Percentiles rank a stretch among this genome's conserved stretches.
phyloP scores from a whole-genome alignment of 2,329 filamentous ascomycete species.

The Colletotrichum neosansevieriae region DNA sequence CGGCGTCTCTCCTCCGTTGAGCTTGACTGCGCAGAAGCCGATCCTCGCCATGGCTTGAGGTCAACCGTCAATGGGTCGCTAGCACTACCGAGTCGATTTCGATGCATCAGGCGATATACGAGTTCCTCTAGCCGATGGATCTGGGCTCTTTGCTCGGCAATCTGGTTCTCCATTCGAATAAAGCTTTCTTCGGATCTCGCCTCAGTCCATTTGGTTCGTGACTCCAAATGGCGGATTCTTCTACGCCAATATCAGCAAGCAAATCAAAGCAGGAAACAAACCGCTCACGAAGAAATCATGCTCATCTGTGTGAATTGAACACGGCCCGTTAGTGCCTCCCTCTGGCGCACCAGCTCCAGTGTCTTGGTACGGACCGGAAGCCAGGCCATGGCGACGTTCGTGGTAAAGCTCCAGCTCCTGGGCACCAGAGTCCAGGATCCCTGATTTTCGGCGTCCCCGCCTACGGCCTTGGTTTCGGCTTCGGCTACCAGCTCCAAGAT shows the following conservation, averaged over 20 bases:
- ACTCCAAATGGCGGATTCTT: constrained; percentile 52
- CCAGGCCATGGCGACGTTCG: constrained; percentile 59
- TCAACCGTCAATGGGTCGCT: constrained; percentile 30
- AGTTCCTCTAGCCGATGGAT: constrained; percentile 47
- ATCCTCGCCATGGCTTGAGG: constrained; percentile 25
- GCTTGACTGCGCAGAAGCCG: constrained; percentile 25
- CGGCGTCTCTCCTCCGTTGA: constrained; percentile 28
- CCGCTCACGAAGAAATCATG: constrained; percentile 58
- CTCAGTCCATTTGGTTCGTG: constrained; percentile 47
- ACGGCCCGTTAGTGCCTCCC: constrained; percentile 57
- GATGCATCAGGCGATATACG: constrained; percentile 45
- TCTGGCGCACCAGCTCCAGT: constrained; percentile 59
- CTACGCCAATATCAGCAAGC: constrained; percentile 38
- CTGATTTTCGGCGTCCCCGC: constrained; percentile 41
- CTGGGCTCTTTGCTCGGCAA: constrained; percentile 45
- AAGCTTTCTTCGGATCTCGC: constrained; percentile 46
- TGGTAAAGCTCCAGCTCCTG: constrained; percentile 52
- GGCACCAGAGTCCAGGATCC: constrained; percentile 54
- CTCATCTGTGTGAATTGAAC: constrained; percentile 63
- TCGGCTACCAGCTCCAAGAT: constrained; percentile 59
- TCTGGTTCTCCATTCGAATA: constrained; percentile 43
- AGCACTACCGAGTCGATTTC: constrained; percentile 33
- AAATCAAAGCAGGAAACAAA: not conserved
- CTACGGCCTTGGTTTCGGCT: constrained; percentile 51
- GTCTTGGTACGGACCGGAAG: constrained; percentile 57